Percentiles rank a stretch among this genome's conserved stretches.
These are phyloP conservation scores for Aspergillus cristatus DNA, from an alignment of 495 filamentous ascomycete genomes.

Conservation along the genomic window DNA sequence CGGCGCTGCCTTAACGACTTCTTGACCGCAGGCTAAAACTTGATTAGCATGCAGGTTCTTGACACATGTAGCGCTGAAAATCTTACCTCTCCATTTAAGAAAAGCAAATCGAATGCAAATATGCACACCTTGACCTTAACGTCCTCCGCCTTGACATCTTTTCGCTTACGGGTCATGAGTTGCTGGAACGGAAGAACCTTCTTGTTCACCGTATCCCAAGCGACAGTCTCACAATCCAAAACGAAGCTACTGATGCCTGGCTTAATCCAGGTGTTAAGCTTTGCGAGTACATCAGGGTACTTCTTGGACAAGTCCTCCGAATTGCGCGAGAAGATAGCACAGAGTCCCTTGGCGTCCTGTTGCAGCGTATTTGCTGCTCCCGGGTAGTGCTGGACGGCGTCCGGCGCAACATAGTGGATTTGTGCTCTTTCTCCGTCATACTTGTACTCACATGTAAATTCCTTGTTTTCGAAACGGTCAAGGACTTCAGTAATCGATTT, in stretches of 20 bases:
- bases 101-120: constrained; percentile 92
- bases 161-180: constrained; percentile 93
- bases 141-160: constrained; percentile 95
- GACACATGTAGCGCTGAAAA: not conserved
- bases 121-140: constrained; percentile 97
- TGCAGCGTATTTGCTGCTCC: constrained; percentile 34
- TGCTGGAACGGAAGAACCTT: constrained; percentile 95
- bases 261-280: constrained; percentile 83
- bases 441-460: constrained; percentile 98
- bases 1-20: constrained; percentile 81
- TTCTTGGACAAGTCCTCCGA: constrained; percentile 96
- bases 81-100: constrained; percentile 78
- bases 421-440: constrained; percentile 96
- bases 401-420: constrained; percentile 91
- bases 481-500: constrained; percentile 98
- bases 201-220: constrained; percentile 87
- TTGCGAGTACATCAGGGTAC: constrained; percentile 88
- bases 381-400: constrained; percentile 55
- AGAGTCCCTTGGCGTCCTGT: constrained; percentile 54
- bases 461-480: constrained; percentile 90
- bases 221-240: constrained; percentile 96
- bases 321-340: constrained; percentile 92
- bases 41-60: not conserved
- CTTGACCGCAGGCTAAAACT: constrained; percentile 59
- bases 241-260: constrained; percentile 86